Base-by-base conservation (phyloP, 352 stramenopile genomes). In the Pythium pectinolyticum region DNA sequence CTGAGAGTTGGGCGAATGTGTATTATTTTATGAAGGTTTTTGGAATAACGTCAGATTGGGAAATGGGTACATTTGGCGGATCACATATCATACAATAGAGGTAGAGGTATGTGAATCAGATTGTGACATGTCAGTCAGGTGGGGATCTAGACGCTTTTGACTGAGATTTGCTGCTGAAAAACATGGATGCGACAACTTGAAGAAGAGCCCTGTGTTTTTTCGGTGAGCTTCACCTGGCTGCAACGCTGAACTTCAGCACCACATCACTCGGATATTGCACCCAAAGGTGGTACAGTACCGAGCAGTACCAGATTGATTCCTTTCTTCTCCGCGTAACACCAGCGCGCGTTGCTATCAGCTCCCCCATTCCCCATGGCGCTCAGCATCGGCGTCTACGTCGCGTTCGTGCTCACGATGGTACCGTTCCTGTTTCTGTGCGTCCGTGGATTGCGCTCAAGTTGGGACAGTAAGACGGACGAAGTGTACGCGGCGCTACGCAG, bases 401-500 rank as follows among this genome's bases (percentile, higher is more conserved):
- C 58, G 15, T 34, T 67, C 17, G 61, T 43, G 15, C 30, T 66
- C 20, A 35, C 53, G 50, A n/a, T n/a, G n/a, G n/a, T n/a, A n/a
- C 59, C 59, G 31, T 61, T 66, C 50, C n/a, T 66, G 10, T 27
- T 66, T 39, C 59, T 66, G 12, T 56, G 39, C 31, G n/a, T 66
- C 30, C 59, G 59, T 8, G 31, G 50, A n/a, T 19, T 63, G 32
- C 54, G 61, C 46, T 47, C 61, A 24, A 57, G 52, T 24, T 68
- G 61, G 61, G 61, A 68, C 61, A 62, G 61, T 35, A 68, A 68
- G 54, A 69, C 63, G 46, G 53, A 60, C 52, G n/a, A 62, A 14
- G 61, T 67, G 22, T 67, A 67, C 61, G 61, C 61, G 35, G 61
- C 61, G 61, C 52, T 67, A 27, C 61, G 61, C n/a, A 67, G 61